phyloP scores from a whole-genome alignment of 1,284 basidiomycete species.

The Takashimella koratensis region DNA sequence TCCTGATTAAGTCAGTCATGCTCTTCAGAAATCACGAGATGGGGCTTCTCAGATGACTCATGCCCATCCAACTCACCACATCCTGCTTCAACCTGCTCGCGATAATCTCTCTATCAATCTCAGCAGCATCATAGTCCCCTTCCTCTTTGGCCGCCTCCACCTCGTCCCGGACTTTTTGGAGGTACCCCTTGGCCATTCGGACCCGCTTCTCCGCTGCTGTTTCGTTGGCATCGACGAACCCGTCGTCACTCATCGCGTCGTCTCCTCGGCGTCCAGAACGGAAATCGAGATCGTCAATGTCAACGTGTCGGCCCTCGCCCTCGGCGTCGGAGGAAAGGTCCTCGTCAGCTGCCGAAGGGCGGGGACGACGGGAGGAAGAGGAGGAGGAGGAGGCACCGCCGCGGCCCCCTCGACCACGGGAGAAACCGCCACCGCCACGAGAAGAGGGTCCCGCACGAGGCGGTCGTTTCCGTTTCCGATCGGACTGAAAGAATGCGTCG shows the following conservation, averaged over 20 bases:
- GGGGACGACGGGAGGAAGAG: not conserved
- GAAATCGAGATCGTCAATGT: conserved; percentile 74
- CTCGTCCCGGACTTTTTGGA: conserved; percentile 73
- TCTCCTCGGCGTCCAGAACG: conserved; percentile 46
- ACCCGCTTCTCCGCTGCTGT: conserved; percentile 93
- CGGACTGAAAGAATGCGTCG: conserved; percentile 72
- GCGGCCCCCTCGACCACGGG: conserved; percentile 6
- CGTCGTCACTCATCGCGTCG: conserved; percentile 68
- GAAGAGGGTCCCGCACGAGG: conserved; percentile 13
- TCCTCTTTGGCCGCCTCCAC: conserved; percentile 59
- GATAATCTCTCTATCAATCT: conserved; percentile 87
- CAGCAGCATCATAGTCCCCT: conserved; percentile 86
- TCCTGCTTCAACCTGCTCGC: conserved; percentile 84
- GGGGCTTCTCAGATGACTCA: too few relatives aligned
- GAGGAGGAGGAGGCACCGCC: not conserved
- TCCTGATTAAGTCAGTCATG: conserved; percentile 29
- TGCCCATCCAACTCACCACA: conserved; percentile 63
- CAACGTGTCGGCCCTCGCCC: conserved; percentile 51
- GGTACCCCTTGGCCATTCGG: conserved; percentile 82
- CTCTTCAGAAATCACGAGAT: too few relatives aligned
- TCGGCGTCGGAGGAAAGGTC: conserved; percentile 62
- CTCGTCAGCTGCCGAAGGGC: conserved; percentile 55
- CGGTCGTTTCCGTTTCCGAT: conserved; percentile 66
- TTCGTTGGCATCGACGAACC: conserved; percentile 62
- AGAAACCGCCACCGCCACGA: conserved; percentile 42